Conservation (phyloP, 2,329 filamentous ascomycete species). For the Colletotrichum spinosum region DNA sequence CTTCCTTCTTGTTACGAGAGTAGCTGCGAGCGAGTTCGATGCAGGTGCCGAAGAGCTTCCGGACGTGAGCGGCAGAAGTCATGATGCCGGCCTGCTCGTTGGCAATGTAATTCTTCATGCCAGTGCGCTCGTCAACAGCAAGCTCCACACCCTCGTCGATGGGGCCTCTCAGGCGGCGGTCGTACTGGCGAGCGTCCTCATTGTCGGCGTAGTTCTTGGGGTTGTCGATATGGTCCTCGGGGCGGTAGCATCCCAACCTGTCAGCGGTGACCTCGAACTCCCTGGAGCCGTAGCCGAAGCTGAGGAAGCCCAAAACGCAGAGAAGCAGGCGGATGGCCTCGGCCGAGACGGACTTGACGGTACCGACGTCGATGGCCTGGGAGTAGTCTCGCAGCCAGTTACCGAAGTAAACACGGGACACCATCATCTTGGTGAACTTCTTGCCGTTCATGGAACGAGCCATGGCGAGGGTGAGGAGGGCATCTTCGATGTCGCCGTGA, state of each 20-base stretch:
- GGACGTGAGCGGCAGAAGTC: conserved; percentile 83
- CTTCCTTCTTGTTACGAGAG: conserved; percentile 71
- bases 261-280: conserved; percentile 89
- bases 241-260: conserved; percentile 83
- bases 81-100: conserved; percentile 83
- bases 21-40: conserved; percentile 87
- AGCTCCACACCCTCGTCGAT: conserved; percentile 84
- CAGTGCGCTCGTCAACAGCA: conserved; percentile 76
- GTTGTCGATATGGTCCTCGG: conserved; percentile 86
- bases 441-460: conserved; percentile 68
- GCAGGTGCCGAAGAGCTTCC: conserved; percentile 76
- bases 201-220: conserved; percentile 86
- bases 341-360: conserved; percentile 88
- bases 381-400: conserved; percentile 96
- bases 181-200: conserved; percentile 84
- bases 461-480: conserved; percentile 78
- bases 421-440: conserved; percentile 89
- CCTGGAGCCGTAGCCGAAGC: conserved; percentile 83
- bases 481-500: conserved; percentile 94
- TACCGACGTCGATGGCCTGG: conserved; percentile 93
- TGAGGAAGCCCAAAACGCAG: conserved; percentile 91
- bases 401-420: conserved; percentile 93
- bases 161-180: conserved; percentile 82
- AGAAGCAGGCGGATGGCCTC: conserved; percentile 92
- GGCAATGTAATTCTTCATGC: conserved; percentile 95